These are phyloP conservation scores for Halenospora varia DNA, from an alignment of 495 filamentous ascomycete genomes.

Conservation along the genomic window DNA sequence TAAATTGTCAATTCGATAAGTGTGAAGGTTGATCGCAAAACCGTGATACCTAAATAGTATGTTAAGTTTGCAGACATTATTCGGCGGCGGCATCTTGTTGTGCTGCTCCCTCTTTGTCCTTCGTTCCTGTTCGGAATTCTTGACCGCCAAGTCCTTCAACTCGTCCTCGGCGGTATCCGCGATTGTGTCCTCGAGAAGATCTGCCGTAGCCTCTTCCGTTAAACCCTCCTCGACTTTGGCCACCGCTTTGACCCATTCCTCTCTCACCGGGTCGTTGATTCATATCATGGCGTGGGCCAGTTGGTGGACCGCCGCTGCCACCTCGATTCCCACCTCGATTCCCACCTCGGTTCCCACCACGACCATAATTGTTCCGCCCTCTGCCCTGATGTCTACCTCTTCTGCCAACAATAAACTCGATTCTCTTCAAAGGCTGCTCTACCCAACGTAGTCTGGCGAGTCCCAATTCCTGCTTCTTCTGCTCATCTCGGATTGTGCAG, in stretches of 20 bases:
- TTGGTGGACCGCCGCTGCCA: background rate
- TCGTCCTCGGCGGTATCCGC: background rate
- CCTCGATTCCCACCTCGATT: conserved; percentile 2
- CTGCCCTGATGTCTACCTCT: conserved; percentile 2
- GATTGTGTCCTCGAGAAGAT: conserved; percentile 7
- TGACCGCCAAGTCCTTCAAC: conserved; percentile 6
- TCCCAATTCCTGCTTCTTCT: conserved; percentile 45
- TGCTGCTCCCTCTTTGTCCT: conserved; percentile 1
- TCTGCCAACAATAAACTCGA: conserved; percentile 38
- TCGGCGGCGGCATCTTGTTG: background rate
- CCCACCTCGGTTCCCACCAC: background rate
- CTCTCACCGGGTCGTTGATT: background rate
- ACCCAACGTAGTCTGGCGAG: conserved; percentile 43
- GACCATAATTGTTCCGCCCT: background rate
- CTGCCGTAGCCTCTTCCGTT: conserved; percentile 16
- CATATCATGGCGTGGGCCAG: background rate
- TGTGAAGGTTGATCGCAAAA: too few species aligned
- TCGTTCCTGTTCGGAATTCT: conserved; percentile 8
- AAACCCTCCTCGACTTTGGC: conserved; percentile 8
- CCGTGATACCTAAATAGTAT: too few species aligned
- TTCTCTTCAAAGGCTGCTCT: conserved; percentile 43
- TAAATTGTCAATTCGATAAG: too few species aligned
- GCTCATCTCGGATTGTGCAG: conserved; percentile 48
- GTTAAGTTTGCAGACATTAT: too few species aligned
- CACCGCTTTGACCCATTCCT: conserved; percentile 4